Percentiles rank a stretch among this genome's conserved stretches.
phyloP scores from a whole-genome alignment of 345 rosid genomes.

The Murraya koenigii region DNA sequence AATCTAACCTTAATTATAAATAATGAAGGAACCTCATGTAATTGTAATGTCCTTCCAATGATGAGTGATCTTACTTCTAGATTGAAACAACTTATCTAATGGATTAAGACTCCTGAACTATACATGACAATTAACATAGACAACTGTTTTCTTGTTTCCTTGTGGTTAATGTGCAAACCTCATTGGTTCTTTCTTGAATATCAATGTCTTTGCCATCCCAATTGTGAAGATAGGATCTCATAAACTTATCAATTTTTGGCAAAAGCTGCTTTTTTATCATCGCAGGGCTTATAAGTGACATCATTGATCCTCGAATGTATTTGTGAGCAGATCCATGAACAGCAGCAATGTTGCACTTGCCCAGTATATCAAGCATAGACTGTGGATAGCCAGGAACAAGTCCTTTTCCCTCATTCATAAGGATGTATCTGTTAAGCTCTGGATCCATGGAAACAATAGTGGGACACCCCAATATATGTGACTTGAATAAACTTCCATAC shows the following conservation, averaged over 20 bases:
- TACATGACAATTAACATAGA: background rate
- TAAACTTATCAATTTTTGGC: conserved; percentile 56
- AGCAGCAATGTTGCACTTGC: conserved; percentile 73
- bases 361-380: conserved; percentile 77
- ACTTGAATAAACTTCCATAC: conserved; percentile 73
- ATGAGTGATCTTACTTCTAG: background rate
- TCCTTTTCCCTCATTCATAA: conserved; percentile 79
- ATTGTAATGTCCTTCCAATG: background rate
- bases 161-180: conserved; percentile 35
- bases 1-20: background rate
- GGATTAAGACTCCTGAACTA: conserved; percentile 1
- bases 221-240: conserved; percentile 53
- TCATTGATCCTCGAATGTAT: conserved; percentile 64
- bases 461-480: conserved; percentile 88
- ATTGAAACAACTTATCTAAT: conserved; percentile 7
- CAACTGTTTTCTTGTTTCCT: conserved; percentile 1
- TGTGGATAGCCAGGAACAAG: conserved; percentile 91
- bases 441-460: conserved; percentile 77
- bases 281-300: conserved; percentile 57
- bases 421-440: conserved; percentile 71
- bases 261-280: conserved; percentile 55
- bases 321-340: conserved; percentile 75
- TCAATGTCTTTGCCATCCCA: conserved; percentile 56
- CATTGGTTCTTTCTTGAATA: conserved; percentile 73
- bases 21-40: background rate